Base-by-base conservation (phyloP, 106 monocot species). In the Amphibolis antarctica region DNA sequence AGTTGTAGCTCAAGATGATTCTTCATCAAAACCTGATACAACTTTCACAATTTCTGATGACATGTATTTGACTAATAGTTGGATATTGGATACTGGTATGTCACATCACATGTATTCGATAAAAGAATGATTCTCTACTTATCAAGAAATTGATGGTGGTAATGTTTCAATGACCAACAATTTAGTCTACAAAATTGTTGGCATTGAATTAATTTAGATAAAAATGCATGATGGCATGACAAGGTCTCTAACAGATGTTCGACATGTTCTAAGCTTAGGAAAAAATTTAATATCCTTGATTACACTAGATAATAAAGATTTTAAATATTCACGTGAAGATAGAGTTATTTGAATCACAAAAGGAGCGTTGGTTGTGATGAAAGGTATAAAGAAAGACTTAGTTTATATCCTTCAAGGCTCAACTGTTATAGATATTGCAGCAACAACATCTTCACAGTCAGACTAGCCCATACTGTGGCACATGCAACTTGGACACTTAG, bases 281-380 rank as follows among this genome's bases (percentile, higher is more conserved):
- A 58, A 64, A 7, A 64, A 55, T 59, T 10, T 64, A 1, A 69
- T 68, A 10, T 75, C 55, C 22, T 55, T 68, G 30, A 9, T 53
- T 21, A 25, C 55, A 15, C 22, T 63, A 13, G 55, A 68, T 0
- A 10, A 19, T 28, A 30, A 46, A 26, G 12, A 62, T 0, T 68
- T 12, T n/a, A 63, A 27, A 27, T 69, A 28, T 23, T 25, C 13
- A 13, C 18, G 12, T 46, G 48, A 30, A 69, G 10, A 14, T 42
- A 48, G 56, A 69, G 36, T 64, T 63, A 0, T 63, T 0, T 63
- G 23, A 12, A 36, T 57, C 12, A 57, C 0, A 69, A 36, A 43
- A 6, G n/a, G 42, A 36, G 25, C 4, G 5, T 0, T 50, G 9
- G 36, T 64, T 36, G 13, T 54, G n/a, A 75, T 67, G 27, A 67